phyloP scores from a whole-genome alignment of 2,329 filamentous ascomycete species.

The Cercospora sp. region DNA sequence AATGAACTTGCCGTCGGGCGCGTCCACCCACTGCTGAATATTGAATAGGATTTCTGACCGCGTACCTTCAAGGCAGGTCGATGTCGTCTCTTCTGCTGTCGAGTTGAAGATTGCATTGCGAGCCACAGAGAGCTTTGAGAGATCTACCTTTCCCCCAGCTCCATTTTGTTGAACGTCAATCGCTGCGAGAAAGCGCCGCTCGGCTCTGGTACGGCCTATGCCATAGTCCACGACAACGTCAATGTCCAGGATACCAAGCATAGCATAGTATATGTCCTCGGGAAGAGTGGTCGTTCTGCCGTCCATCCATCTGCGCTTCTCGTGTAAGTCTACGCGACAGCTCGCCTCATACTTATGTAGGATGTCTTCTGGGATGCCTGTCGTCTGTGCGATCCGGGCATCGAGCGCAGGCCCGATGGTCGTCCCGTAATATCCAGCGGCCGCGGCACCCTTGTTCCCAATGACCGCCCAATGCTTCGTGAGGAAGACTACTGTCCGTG shows the following conservation, averaged over 20 bases:
- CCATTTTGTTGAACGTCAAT: conserved; percentile 14
- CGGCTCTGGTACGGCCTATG: conserved; percentile 20
- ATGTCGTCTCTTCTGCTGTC: neutral
- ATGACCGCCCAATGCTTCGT: conserved; percentile 29
- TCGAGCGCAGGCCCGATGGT: conserved; percentile 13
- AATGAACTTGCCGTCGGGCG: neutral
- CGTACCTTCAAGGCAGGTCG: neutral
- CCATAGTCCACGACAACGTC: conserved; percentile 22
- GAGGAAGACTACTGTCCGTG: conserved; percentile 24
- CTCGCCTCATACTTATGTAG: conserved; percentile 22
- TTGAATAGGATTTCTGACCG: neutral
- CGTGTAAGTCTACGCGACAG: conserved; percentile 6
- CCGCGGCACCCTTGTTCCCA: conserved; percentile 23
- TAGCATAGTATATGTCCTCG: conserved; percentile 28
- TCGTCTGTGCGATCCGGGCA: conserved; percentile 14
- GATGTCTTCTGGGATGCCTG: conserved; percentile 19
- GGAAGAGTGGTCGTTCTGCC: conserved; percentile 19
- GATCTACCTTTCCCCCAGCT: conserved; percentile 15
- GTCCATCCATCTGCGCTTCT: conserved; percentile 28
- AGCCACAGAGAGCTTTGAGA: neutral
- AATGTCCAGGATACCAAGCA: conserved; percentile 25
- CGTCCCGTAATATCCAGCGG: neutral
- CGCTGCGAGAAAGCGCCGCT: conserved; percentile 18
- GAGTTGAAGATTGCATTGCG: neutral
- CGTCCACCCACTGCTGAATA: neutral